Evolutionary conservation across 2,329 filamentous ascomycete species (phyloP).

Genomic region (Trichoderma hamatum): DNA sequence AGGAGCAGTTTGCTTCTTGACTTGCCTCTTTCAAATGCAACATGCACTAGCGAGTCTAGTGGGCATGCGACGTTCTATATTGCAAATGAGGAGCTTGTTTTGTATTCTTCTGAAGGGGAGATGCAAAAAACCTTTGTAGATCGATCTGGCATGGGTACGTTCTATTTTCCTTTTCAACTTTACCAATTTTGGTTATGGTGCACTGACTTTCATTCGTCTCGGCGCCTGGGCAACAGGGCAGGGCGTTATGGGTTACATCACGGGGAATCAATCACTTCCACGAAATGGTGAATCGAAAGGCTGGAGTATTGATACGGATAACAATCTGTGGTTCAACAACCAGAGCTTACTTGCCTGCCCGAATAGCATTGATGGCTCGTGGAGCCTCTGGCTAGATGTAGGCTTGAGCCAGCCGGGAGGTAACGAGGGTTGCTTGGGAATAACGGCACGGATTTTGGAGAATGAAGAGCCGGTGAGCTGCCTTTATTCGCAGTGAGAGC

Average conservation of each 20-base stretch:
- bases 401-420: conserved; percentile 42
- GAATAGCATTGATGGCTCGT: conserved; percentile 46
- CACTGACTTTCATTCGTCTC: background rate
- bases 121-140: conserved; percentile 58
- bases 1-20: conserved; percentile 49
- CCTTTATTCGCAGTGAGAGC: conserved; percentile 36
- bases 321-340: conserved; percentile 51
- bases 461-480: conserved; percentile 41
- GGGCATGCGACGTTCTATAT: conserved; percentile 56
- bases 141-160: conserved; percentile 60
- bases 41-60: conserved; percentile 48
- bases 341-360: conserved; percentile 57
- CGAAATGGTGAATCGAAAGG: conserved; percentile 50
- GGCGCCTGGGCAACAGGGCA: conserved; percentile 43
- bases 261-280: conserved; percentile 43
- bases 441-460: conserved; percentile 39
- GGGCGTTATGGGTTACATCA: conserved; percentile 57
- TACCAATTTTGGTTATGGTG: background rate
- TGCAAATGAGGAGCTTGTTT: conserved; percentile 49
- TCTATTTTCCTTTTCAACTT: background rate
- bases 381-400: conserved; percentile 43
- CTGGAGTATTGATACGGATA: conserved; percentile 49
- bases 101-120: conserved; percentile 47
- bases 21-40: conserved; percentile 49
- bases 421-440: conserved; percentile 43